Evolutionary conservation across 768 basidiomycete species (phyloP), one percentile per base, ranked within the genome.

Genomic region (Podaxis pistillaris): DNA sequence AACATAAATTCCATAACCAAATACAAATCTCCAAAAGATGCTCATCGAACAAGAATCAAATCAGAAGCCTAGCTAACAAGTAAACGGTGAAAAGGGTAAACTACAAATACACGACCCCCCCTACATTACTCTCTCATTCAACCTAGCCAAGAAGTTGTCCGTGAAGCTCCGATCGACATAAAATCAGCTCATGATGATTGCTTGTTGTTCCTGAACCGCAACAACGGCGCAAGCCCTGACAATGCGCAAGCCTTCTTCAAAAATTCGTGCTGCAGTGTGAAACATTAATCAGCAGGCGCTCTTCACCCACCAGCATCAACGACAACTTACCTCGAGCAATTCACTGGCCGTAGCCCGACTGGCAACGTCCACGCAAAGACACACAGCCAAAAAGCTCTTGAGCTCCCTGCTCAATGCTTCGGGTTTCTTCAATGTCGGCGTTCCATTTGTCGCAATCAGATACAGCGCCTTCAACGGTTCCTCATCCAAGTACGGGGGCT

Each of bases 361-460:
- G 69, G 87, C 84, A 55, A 98, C 96, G 73, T 99, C 97, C 28
- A 98, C 97, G 69, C 96, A 98, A 19, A 98, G 74, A 77, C 97
- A 98, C n/a, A 97, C 96, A 59, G 94, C 96, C 69, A 99, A 78
- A 79, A 98, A 99, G 68, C 88, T 87, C 81, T 99, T 99, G 63
- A 99, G 81, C 74, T 98, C 96, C 69, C 86, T 83, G 70, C 93
- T 95, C 55, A 98, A 81, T 56, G 86, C 84, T 74, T 98, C 96
- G 0, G 97, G 95, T 70, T 91, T 93, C 85, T 98, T 98, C 72
- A 99, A 73, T 63, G 97, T 98, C 60, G 97, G 97, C 17, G 97
- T 98, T 12, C 97, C 97, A 71, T 98, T 98, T 47, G 96, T 99
- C 38, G 96, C 97, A 69, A 98, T 97, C 64, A 97, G 77, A 74